Base-by-base conservation (phyloP, 139 green algal genomes). In the Closterium sp. region DNA sequence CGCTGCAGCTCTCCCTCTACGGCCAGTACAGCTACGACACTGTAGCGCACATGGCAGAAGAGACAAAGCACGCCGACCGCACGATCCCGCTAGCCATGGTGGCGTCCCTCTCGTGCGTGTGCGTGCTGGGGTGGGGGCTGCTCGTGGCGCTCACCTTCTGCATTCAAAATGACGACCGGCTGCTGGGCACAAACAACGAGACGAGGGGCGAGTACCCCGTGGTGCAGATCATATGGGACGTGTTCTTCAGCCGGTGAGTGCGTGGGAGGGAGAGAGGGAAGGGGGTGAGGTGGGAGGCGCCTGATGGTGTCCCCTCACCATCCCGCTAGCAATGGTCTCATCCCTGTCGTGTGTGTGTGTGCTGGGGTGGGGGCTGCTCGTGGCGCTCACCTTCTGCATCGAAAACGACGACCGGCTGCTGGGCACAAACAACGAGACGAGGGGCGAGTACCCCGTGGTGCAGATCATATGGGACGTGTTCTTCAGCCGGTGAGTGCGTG, bases 391-490 rank as follows among this genome's bases (percentile, higher is more conserved):
- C 89, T 92, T 92, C 42, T 85, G 89, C 85, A 92, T 92, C 85
- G 30, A 88, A 50, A 70, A 88, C 32, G n/a, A 32, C 70, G 21
- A 88, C 0, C 90, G 73, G 22, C 90, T 92, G 34, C 62, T 92
- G 22, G 30, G 30, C 10, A 28, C 84, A 2, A 1, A 89, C 84
- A 89, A 29, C 24, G 90, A 29, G 70, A 92, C 90, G 24, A 2
- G 70, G 13, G 90, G 90, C 19, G 90, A 28, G 9, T 92, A 89
- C 31, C 70, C 90, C 2, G n/a, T 89, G 70, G 90, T 79, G 22
- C 90, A 92, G 90, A 92, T 92, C 34, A 30, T 89, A 24, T 92
- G 30, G n/a, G 90, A 92, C 85, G 73, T 84, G 27, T 92, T 92
- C 70, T 27, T 70, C 32, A 2, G 10, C 45, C 45, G 45, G 45